Evolutionary conservation across 2,329 filamentous ascomycete genomes (phyloP).

Genomic region (Macrophomina phaseolina): DNA sequence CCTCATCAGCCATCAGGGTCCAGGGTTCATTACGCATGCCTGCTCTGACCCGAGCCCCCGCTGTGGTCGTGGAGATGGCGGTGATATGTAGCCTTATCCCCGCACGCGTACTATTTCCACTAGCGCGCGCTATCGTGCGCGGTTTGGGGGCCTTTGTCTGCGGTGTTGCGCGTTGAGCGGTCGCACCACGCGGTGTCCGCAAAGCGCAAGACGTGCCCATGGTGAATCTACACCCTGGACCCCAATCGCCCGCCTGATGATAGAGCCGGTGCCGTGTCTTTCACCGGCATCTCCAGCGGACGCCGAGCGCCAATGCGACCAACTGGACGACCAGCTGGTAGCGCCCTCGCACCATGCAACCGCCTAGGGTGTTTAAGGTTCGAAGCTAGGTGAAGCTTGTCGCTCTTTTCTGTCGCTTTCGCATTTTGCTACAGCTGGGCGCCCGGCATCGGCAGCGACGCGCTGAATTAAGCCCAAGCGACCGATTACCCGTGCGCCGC

Average conservation of each 20-base stretch:
- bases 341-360: constrained; percentile 19
- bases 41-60: neutral
- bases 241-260: neutral
- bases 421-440: neutral
- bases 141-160: constrained; percentile 1
- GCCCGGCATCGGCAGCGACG: constrained; percentile 5
- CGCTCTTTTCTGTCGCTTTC: constrained; percentile 8
- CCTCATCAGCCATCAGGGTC: constrained; percentile 13
- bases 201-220: neutral
- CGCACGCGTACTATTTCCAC: constrained; percentile 5
- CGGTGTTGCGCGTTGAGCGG: constrained; percentile 16
- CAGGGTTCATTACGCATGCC: neutral
- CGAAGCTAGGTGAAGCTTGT: neutral
- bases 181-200: constrained; percentile 13
- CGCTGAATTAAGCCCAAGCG: constrained; percentile 10
- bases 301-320: constrained; percentile 12
- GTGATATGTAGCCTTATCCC: constrained; percentile 16
- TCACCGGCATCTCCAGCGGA: constrained; percentile 18
- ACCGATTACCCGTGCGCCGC: neutral
- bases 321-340: neutral
- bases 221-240: neutral
- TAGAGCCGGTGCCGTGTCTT: neutral
- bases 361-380: neutral
- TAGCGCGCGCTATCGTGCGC: neutral
- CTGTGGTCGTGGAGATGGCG: constrained; percentile 8